These are phyloP conservation scores for Lanzia echinophila DNA, from an alignment of 2,329 filamentous ascomycete species.

Conservation along the genomic window DNA sequence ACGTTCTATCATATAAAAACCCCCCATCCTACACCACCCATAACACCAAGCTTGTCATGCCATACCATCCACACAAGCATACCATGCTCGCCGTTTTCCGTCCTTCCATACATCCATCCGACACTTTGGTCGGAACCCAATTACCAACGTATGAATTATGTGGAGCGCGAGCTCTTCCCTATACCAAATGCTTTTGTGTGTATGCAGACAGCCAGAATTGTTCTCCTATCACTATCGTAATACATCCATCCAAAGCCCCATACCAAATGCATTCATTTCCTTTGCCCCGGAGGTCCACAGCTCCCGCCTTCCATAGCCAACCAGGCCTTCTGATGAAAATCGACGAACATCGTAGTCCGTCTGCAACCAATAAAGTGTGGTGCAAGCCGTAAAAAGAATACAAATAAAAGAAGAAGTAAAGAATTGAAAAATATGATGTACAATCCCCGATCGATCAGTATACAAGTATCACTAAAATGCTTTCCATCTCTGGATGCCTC, in stretches of 20 bases:
- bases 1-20: background rate
- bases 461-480: conserved; percentile 10
- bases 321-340: background rate
- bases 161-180: conserved; percentile 3
- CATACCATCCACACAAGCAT: background rate
- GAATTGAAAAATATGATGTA: conserved; percentile 8
- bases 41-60: background rate
- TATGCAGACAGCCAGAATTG: background rate
- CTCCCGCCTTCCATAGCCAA: background rate
- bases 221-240: background rate
- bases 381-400: conserved; percentile 3
- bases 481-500: background rate
- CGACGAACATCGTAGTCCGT: background rate
- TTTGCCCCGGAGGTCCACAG: background rate
- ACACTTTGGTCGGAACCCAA: background rate
- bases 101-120: background rate
- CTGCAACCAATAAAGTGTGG: background rate
- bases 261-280: background rate
- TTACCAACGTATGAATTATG: conserved; percentile 1
- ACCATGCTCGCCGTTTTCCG: background rate
- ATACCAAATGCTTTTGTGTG: conserved; percentile 7
- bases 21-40: background rate
- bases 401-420: background rate
- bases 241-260: background rate
- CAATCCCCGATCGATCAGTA: conserved; percentile 7